Evolutionary conservation across 306 rosid genomes (phyloP).

Genomic region (Cicer cuneatum): DNA sequence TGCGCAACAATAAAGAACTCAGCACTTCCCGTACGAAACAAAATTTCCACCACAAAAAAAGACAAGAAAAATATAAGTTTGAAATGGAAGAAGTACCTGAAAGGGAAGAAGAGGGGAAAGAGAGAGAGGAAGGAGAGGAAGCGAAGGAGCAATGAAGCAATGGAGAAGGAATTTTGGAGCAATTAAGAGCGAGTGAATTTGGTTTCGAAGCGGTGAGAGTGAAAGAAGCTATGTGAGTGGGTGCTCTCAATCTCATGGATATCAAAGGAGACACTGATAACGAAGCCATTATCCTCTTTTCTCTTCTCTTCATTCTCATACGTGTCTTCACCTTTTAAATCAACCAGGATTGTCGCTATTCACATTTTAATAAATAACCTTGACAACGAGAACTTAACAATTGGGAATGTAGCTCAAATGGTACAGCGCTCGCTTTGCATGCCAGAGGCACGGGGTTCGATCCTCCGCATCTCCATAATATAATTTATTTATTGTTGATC

Average conservation of each 20-base stretch:
- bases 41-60: not conserved
- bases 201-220: conserved; percentile 25
- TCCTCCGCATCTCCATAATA: conserved; percentile 60
- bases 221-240: conserved; percentile 15
- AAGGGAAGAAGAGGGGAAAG: conserved; percentile 33
- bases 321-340: not conserved
- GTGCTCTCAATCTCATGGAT: conserved; percentile 5
- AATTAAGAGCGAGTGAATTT: conserved; percentile 12
- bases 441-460: conserved; percentile 76
- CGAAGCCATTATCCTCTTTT: conserved; percentile 46
- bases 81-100: conserved; percentile 37
- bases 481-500: no score
- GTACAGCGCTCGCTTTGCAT: conserved; percentile 80
- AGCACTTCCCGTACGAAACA: not conserved
- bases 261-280: conserved; percentile 35
- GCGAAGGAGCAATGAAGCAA: conserved; percentile 42
- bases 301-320: not conserved
- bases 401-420: conserved; percentile 75
- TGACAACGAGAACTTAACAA: fast-evolving
- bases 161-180: conserved; percentile 7
- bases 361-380: fast-evolving
- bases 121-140: conserved; percentile 41
- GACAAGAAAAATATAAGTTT: not conserved
- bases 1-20: no score
- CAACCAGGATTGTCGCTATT: no score